These are phyloP conservation scores for Jamesozyma jinghongensis DNA, from an alignment of 805 yeast genomes.

Conservation along the genomic window DNA sequence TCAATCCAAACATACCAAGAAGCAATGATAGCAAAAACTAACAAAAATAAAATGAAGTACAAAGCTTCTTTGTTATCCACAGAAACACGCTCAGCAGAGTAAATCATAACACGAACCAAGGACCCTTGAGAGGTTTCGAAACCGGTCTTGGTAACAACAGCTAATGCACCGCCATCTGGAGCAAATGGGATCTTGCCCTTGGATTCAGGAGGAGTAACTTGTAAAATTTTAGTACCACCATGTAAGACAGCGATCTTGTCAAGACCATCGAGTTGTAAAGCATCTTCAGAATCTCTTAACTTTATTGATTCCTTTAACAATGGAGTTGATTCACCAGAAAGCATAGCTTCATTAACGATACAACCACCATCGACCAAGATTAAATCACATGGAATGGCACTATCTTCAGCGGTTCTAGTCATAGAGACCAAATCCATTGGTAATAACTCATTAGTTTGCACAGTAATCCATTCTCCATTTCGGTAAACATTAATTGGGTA, in stretches of 20 bases:
- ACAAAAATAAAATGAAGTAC: slow-evolving; percentile 80
- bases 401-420: slow-evolving; percentile 80
- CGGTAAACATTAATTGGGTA: slow-evolving; percentile 69
- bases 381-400: slow-evolving; percentile 91
- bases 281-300: slow-evolving; percentile 66
- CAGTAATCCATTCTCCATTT: slow-evolving; percentile 55
- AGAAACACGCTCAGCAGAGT: slow-evolving; percentile 90
- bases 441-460: slow-evolving; percentile 64
- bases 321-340: slow-evolving; percentile 97
- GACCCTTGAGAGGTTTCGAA: slow-evolving; percentile 98
- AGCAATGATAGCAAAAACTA: slow-evolving; percentile 88
- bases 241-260: slow-evolving; percentile 84
- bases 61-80: slow-evolving; percentile 94
- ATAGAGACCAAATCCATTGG: slow-evolving; percentile 91
- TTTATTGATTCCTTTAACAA: slow-evolving; percentile 83
- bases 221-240: slow-evolving; percentile 95
- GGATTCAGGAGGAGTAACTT: slow-evolving; percentile 64
- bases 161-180: slow-evolving; percentile 90
- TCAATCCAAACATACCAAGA: slow-evolving; percentile 98
- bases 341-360: slow-evolving; percentile 97
- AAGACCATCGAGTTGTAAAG: slow-evolving; percentile 63
- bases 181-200: slow-evolving; percentile 45
- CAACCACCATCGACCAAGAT: slow-evolving; percentile 81
- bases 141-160: slow-evolving; percentile 88
- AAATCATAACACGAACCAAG: slow-evolving; percentile 94